Evolutionary conservation across 345 rosid genomes (phyloP).

Genomic region (Eucalyptus shirleyi): DNA sequence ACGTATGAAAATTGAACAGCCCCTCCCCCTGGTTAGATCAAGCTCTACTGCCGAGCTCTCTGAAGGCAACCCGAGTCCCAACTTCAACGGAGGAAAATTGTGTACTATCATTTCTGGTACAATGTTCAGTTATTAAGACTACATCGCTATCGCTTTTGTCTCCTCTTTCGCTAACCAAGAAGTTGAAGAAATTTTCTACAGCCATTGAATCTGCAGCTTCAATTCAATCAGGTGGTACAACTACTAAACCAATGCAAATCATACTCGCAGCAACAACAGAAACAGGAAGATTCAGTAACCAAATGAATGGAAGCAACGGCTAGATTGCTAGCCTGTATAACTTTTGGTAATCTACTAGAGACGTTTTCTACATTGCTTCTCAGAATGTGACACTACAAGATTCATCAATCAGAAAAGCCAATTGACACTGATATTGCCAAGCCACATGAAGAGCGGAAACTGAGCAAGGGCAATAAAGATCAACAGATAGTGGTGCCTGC

Average conservation of each 20-base stretch:
- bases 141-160: background rate
- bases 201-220: background rate
- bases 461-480: conserved; percentile 82
- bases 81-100: background rate
- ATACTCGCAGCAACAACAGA: background rate
- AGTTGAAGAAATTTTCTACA: background rate
- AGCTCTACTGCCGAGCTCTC: background rate
- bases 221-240: background rate
- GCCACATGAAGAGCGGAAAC: conserved; percentile 84
- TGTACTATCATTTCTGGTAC: background rate
- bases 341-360: background rate
- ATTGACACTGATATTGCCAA: conserved; percentile 80
- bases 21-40: background rate
- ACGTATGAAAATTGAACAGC: background rate
- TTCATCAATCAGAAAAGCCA: conserved; percentile 44
- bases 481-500: conserved; percentile 85
- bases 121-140: background rate
- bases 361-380: conserved; percentile 7
- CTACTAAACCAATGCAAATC: background rate
- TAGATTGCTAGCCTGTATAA: background rate
- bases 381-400: conserved; percentile 2
- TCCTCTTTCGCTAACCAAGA: background rate
- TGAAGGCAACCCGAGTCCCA: background rate
- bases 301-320: background rate
- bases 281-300: background rate